phyloP scores from a whole-genome alignment of 2,329 filamentous ascomycete genomes.

The Chlorencoelia australis region DNA sequence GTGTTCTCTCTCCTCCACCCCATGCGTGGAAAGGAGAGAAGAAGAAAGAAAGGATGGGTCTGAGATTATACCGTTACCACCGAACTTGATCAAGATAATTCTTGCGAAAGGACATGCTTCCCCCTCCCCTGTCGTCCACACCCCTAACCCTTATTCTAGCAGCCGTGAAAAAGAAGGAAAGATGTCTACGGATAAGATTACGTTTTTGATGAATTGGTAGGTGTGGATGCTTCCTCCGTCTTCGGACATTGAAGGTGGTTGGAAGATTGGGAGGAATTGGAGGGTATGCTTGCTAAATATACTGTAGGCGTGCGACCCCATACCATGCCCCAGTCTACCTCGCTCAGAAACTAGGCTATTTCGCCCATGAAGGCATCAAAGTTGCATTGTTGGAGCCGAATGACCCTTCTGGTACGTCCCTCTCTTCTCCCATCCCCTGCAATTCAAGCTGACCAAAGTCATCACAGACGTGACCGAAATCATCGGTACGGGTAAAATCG shows the following conservation, averaged over 20 bases:
- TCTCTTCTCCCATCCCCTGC: background rate
- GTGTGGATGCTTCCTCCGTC: too few species aligned
- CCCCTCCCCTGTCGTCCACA: conserved; percentile 20
- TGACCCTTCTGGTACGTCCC: conserved; percentile 54
- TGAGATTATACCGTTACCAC: conserved; percentile 62
- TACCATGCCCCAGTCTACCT: conserved; percentile 73
- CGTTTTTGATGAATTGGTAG: conserved; percentile 77
- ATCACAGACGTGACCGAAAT: conserved; percentile 65
- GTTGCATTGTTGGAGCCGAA: conserved; percentile 70
- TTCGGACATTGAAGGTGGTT: too few species aligned
- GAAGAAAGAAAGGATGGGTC: conserved; percentile 33
- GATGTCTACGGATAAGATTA: conserved; percentile 79
- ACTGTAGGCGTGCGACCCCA: conserved; percentile 63
- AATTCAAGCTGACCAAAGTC: background rate
- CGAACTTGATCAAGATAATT: conserved; percentile 82
- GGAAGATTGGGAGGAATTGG: too few species aligned
- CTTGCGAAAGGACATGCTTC: conserved; percentile 83
- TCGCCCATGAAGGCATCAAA: conserved; percentile 65
- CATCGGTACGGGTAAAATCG: conserved; percentile 65
- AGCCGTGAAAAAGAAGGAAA: conserved; percentile 8
- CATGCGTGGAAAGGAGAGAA: background rate
- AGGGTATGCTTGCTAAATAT: too few species aligned
- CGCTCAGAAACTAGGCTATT: conserved; percentile 66
- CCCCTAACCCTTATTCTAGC: conserved; percentile 34
- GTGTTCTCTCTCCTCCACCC: background rate